Conservation (phyloP, 768 basidiomycete genomes). For the Gymnopilus junonius region DNA sequence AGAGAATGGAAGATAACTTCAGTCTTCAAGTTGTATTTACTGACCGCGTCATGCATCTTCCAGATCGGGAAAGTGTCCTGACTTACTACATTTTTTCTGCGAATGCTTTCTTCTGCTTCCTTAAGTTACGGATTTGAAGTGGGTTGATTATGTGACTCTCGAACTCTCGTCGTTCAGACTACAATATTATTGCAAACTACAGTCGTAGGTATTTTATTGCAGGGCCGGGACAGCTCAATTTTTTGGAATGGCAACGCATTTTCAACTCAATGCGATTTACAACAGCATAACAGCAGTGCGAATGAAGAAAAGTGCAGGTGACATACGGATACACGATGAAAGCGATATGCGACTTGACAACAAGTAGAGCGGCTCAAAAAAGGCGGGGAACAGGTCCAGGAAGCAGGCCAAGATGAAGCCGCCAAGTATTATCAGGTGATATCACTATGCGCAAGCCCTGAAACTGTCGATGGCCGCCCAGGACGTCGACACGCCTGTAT, state of each 20-base stretch:
- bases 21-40: too few relatives aligned
- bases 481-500: slow-evolving; percentile 52
- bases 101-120: too few relatives aligned
- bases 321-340: not conserved
- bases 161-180: too few relatives aligned
- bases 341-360: not conserved
- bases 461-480: slow-evolving; percentile 50
- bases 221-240: too few relatives aligned
- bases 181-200: too few relatives aligned
- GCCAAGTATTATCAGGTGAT: slow-evolving; percentile 44
- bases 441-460: slow-evolving; percentile 46
- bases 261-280: too few relatives aligned
- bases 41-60: not conserved
- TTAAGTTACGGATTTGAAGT: too few relatives aligned
- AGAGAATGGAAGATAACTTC: not conserved
- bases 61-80: not conserved
- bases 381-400: slow-evolving; percentile 27
- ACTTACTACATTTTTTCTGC: not conserved
- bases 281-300: not conserved
- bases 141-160: too few relatives aligned
- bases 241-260: too few relatives aligned
- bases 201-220: too few relatives aligned
- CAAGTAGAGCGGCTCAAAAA: not conserved
- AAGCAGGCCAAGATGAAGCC: slow-evolving; percentile 49
- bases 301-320: not conserved